Evolutionary conservation across 2,329 filamentous ascomycete species (phyloP), one percentile per base, ranked within the genome.

Genomic region (Paecilomyces dactylethromorphus): DNA sequence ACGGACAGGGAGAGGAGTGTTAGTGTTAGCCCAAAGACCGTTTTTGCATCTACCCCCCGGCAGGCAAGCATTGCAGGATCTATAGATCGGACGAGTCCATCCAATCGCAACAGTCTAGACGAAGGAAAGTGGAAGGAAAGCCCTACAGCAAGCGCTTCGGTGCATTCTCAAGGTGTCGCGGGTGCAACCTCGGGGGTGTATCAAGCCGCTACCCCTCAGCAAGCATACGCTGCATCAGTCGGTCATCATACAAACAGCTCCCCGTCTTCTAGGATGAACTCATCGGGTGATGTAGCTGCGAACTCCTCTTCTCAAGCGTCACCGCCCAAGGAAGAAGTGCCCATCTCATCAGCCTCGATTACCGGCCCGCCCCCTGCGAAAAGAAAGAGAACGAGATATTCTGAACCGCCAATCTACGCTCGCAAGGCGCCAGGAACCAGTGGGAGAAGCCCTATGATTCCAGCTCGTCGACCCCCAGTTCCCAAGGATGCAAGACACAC

Each of bases 1-100:
- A 81, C 81, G 63, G 87, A 91, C 58, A 83, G 88, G 66, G 89
- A 90, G 61, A 79, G 83, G 55, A 90, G 87, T 70, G 73, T 88
- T 56, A 92, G 89, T 68, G 85, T 93, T 55, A 93, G 89, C 70
- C 90, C 91, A 31, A 92, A 91, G 75, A 91, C 89, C 35, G 71
- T 70, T 55, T 61, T 70, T 54, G 59, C 66, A 31, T 63, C 68
- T 11, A 60, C 62, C 21, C 68, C 69, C 32, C 70, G 70, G 21
- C 68, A 70, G 51, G 68, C 64, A 39, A 72, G 69, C 58, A 59
- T 65, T 31, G 59, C 64, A 39, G 65, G 63, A 18, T 62, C 62
- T 35, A 63, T 64, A 53, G 73, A 74, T 33, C 64, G 64, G 54
- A 60, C 65, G 11, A 59, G 62, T 18, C 57, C 65, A 56, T 59